Evolutionary conservation across 805 yeast species (phyloP).

Genomic region (Kodamaea hsintzibuensis): DNA sequence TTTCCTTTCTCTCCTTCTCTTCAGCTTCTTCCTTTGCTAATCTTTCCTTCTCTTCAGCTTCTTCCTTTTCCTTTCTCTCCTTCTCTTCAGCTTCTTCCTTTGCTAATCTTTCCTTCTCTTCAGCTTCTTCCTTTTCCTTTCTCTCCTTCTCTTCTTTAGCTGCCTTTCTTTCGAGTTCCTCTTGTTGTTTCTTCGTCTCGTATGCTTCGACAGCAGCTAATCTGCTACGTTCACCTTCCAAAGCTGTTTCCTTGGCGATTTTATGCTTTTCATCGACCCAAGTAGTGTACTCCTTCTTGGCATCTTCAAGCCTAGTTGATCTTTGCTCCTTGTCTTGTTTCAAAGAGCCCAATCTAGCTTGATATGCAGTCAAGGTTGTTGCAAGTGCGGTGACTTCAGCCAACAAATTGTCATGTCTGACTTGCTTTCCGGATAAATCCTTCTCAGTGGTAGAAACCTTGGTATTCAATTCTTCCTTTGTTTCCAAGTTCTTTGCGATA

Average conservation of each 20-base stretch:
- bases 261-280: slow-evolving; percentile 50
- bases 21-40: slow-evolving; percentile 18
- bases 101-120: slow-evolving; percentile 24
- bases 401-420: slow-evolving; percentile 34
- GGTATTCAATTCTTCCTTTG: slow-evolving; percentile 44
- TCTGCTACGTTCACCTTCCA: slow-evolving; percentile 38
- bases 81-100: slow-evolving; percentile 24
- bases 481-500: slow-evolving; percentile 27
- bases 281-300: slow-evolving; percentile 37
- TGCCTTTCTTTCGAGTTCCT: slow-evolving; percentile 17
- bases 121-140: slow-evolving; percentile 23
- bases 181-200: slow-evolving; percentile 18
- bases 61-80: slow-evolving; percentile 17
- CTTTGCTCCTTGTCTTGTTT: slow-evolving; percentile 40
- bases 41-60: slow-evolving; percentile 13
- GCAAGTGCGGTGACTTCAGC: slow-evolving; percentile 47
- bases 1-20: slow-evolving; percentile 17
- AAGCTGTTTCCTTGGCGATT: slow-evolving; percentile 39
- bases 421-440: slow-evolving; percentile 37
- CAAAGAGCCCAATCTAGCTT: slow-evolving; percentile 42
- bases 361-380: slow-evolving; percentile 44
- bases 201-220: slow-evolving; percentile 41
- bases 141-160: slow-evolving; percentile 17
- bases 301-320: slow-evolving; percentile 37
- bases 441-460: slow-evolving; percentile 38